A percentile compares a stretch with the other conserved stretches of the same genome.
phyloP scores from a whole-genome alignment of 345 rosid genomes.

The Camelina neglecta region DNA sequence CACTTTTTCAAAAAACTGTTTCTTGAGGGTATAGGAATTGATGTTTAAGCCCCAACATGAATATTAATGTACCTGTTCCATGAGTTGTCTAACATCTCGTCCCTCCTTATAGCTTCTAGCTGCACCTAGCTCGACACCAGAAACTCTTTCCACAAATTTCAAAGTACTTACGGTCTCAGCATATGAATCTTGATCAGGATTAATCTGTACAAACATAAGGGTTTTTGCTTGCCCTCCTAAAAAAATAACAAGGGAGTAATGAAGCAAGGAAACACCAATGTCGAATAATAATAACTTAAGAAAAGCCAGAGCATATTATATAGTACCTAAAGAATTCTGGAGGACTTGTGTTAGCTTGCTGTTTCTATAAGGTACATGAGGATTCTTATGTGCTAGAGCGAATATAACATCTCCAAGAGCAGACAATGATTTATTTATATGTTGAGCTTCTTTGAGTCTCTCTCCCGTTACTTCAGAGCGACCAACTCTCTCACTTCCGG shows the following conservation, averaged over 20 bases:
- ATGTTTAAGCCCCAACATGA: neutral
- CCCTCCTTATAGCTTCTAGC: slow-evolving; percentile 86
- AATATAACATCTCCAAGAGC: slow-evolving; percentile 95
- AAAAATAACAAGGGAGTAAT: neutral
- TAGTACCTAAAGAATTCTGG: slow-evolving; percentile 83
- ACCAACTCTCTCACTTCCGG: slow-evolving; percentile 92
- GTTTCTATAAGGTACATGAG: slow-evolving; percentile 90
- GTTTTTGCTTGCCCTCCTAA: slow-evolving; percentile 94
- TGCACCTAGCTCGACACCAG: slow-evolving; percentile 94
- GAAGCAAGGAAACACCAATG: slow-evolving; percentile 2
- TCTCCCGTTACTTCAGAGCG: slow-evolving; percentile 95
- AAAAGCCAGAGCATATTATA: neutral
- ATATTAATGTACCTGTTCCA: slow-evolving; percentile 65
- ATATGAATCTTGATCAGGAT: slow-evolving; percentile 86
- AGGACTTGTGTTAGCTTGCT: slow-evolving; percentile 97
- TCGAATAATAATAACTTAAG: neutral
- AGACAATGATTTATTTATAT: slow-evolving; percentile 88
- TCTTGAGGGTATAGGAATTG: too few species aligned
- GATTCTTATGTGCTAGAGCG: slow-evolving; percentile 77
- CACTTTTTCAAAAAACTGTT: too few species aligned
- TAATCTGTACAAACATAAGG: slow-evolving; percentile 95
- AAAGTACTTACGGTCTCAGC: slow-evolving; percentile 87
- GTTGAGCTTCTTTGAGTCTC: slow-evolving; percentile 88
- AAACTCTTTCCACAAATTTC: slow-evolving; percentile 91
- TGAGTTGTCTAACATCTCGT: slow-evolving; percentile 73